Percentiles rank a stretch among this genome's conserved stretches.
Evolutionary conservation across 345 rosid species (phyloP).

Genomic region (Syzygium oleosum): DNA sequence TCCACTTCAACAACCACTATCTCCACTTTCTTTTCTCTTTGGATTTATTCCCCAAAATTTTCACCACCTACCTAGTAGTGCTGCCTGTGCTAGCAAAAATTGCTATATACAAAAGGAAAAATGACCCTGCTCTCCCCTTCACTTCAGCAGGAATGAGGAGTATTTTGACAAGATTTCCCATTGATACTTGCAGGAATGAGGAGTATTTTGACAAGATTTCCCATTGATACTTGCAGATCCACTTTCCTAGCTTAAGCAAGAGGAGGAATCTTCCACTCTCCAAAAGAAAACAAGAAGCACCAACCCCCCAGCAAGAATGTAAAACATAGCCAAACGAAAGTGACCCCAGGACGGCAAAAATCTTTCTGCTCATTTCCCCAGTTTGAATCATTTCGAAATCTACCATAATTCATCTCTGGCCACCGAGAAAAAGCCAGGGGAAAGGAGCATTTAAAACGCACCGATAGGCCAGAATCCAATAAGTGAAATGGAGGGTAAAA

Average conservation of each 20-base stretch:
- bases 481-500: neutral
- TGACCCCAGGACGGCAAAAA: neutral
- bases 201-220: neutral
- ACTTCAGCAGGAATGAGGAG: neutral
- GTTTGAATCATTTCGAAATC: neutral
- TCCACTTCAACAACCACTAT: neutral
- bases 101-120: neutral
- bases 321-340: neutral
- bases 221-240: neutral
- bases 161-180: neutral
- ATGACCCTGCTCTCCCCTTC: neutral
- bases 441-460: neutral
- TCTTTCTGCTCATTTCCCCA: neutral
- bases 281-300: neutral
- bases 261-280: neutral
- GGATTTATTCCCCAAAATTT: neutral
- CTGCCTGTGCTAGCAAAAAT: neutral
- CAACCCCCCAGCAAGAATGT: neutral
- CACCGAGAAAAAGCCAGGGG: neutral
- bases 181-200: neutral
- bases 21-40: neutral
- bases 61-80: neutral
- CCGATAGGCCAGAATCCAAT: neutral
- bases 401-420: neutral
- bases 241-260: neutral